These are phyloP conservation scores for Aspergillus asperescens DNA, from an alignment of 495 filamentous ascomycete species.

Conservation along the genomic window DNA sequence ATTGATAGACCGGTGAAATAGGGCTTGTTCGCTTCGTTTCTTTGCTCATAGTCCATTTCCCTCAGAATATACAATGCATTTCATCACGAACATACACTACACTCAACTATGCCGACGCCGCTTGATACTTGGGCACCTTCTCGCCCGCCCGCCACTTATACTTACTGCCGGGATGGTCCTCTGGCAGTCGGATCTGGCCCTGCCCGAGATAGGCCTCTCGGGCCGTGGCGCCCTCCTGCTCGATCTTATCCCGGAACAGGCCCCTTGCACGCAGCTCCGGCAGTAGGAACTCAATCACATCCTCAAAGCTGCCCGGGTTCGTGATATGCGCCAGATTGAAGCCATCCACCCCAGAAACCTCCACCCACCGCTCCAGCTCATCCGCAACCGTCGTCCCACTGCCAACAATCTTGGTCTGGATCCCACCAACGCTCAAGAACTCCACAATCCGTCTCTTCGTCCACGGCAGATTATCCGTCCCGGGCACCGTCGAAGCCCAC, in stretches of 20 bases:
- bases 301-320: conserved; percentile 57
- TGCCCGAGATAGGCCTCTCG: conserved; percentile 38
- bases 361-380: conserved; percentile 56
- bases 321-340: conserved; percentile 59
- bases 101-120: neutral
- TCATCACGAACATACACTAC: neutral
- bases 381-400: conserved; percentile 55
- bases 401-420: conserved; percentile 51
- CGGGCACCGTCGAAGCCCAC: conserved; percentile 29
- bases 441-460: conserved; percentile 58
- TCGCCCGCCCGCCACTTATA: conserved; percentile 10
- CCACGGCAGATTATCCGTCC: conserved; percentile 49
- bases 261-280: conserved; percentile 44
- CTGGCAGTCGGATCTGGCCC: neutral
- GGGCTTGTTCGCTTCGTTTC: too few species aligned
- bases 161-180: conserved; percentile 10
- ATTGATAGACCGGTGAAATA: too few species aligned
- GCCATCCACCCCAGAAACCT: conserved; percentile 57
- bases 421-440: conserved; percentile 55
- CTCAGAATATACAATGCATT: too few species aligned
- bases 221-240: conserved; percentile 33
- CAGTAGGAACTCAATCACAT: conserved; percentile 49
- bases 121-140: conserved; percentile 5
- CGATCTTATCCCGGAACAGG: conserved; percentile 42
- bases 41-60: too few species aligned